A percentile compares a stretch with the other conserved stretches of the same genome.
Conservation (phyloP, 2,329 filamentous ascomycete genomes). For the Neurospora sp. region DNA sequence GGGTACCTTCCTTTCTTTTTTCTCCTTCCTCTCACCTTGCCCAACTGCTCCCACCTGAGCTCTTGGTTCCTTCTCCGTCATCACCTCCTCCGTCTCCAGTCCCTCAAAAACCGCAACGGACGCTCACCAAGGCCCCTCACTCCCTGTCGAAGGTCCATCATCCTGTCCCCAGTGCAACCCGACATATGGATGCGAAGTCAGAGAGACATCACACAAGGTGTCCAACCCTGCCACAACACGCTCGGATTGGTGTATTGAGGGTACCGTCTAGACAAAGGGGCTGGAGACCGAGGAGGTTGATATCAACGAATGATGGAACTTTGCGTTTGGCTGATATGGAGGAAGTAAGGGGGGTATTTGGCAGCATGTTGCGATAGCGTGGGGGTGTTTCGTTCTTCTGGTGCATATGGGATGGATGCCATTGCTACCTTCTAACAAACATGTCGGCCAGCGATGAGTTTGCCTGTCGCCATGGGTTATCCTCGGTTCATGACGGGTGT, state of each 20-base stretch:
- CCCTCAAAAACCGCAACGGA: too few relatives aligned
- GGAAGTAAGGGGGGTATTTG: not conserved
- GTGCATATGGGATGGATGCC: not conserved
- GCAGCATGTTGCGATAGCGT: not conserved
- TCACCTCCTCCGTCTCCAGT: too few relatives aligned
- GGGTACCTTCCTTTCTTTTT: not conserved
- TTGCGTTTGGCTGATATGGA: not conserved
- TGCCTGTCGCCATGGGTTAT: not conserved
- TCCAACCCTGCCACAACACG: too few relatives aligned
- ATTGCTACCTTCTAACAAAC: not conserved
- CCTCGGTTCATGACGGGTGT: not conserved
- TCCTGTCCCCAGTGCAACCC: too few relatives aligned
- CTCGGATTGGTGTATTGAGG: not conserved
- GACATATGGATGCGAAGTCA: too few relatives aligned
- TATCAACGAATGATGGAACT: not conserved
- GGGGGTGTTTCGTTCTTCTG: not conserved
- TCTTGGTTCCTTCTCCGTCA: too few relatives aligned
- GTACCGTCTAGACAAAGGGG: not conserved
- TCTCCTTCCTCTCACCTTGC: too few relatives aligned
- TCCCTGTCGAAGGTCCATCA: too few relatives aligned
- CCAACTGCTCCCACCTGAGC: too few relatives aligned
- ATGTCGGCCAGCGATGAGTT: not conserved
- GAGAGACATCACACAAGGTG: too few relatives aligned
- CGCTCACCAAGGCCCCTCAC: too few relatives aligned
- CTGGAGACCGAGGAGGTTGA: not conserved